phyloP scores from a whole-genome alignment of 352 stramenopile genomes.

The Pythium brachiatum region DNA sequence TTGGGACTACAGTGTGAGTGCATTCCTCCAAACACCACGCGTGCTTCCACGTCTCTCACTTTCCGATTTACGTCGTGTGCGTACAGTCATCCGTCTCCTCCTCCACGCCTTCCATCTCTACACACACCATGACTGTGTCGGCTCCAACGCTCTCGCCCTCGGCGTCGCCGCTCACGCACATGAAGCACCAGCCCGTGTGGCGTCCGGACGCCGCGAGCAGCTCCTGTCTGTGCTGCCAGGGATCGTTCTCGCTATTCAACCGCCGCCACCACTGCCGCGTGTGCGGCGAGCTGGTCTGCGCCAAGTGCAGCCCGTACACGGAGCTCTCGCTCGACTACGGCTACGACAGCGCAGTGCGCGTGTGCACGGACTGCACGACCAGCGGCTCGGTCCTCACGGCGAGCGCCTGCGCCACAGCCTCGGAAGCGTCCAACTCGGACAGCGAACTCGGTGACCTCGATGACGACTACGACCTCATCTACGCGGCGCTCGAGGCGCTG shows the following conservation, averaged over 20 bases:
- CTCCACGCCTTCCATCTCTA: background rate
- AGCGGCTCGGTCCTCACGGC: constrained; percentile 12
- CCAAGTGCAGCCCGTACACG: constrained; percentile 62
- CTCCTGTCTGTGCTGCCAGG: constrained; percentile 65
- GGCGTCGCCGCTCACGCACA: constrained; percentile 17
- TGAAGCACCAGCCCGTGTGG: constrained; percentile 44
- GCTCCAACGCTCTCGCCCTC: constrained; percentile 8
- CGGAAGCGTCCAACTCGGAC: constrained; percentile 50
- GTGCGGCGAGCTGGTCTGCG: constrained; percentile 76
- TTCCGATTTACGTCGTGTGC: constrained; percentile 23
- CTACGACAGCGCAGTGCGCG: constrained; percentile 65
- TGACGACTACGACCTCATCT: constrained; percentile 48
- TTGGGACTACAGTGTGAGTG: background rate
- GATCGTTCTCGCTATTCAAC: constrained; percentile 71
- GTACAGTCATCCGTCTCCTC: background rate
- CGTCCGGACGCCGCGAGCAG: constrained; percentile 68
- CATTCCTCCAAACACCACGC: background rate
- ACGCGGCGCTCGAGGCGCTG: constrained; percentile 62
- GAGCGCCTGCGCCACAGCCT: constrained; percentile 26
- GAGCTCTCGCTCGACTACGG: constrained; percentile 56
- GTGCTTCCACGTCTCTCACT: constrained; percentile 9
- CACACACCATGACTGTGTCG: constrained; percentile 15
- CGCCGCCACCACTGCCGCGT: constrained; percentile 80
- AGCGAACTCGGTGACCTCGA: constrained; percentile 50
- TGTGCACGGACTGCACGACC: constrained; percentile 67